These are phyloP conservation scores for Epichloe typhina DNA, from an alignment of 2,329 filamentous ascomycete species.

Conservation along the genomic window DNA sequence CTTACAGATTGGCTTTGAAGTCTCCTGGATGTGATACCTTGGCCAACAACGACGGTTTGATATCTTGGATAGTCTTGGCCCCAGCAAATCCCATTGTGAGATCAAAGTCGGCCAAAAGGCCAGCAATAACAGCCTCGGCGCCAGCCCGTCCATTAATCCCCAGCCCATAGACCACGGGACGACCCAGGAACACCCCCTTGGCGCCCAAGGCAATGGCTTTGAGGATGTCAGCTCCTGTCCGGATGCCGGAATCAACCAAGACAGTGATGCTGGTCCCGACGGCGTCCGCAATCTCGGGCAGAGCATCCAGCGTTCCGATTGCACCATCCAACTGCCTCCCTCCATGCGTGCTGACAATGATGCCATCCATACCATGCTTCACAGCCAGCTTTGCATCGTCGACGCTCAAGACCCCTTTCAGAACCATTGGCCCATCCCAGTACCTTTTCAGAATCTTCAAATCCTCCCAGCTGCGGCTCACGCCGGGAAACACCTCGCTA, in stretches of 20 bases:
- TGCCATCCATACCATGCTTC: conserved; percentile 23
- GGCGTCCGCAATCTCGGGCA: conserved; percentile 31
- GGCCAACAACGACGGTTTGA: conserved; percentile 22
- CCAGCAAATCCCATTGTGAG: conserved; percentile 42
- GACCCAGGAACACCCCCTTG: conserved; percentile 29
- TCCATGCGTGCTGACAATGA: conserved; percentile 30
- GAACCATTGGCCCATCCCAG: conserved; percentile 41
- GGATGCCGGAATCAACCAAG: conserved; percentile 32
- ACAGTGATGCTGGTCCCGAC: conserved; percentile 45
- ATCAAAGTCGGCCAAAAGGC: conserved; percentile 30
- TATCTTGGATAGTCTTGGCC: conserved; percentile 27
- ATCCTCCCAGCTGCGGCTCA: conserved; percentile 45
- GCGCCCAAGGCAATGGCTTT: conserved; percentile 29
- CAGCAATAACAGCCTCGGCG: conserved; percentile 39
- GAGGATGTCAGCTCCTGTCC: conserved; percentile 26
- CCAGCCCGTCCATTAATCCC: conserved; percentile 27
- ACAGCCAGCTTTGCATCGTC: conserved; percentile 27
- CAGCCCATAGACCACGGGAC: conserved; percentile 25
- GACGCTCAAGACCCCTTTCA: conserved; percentile 28
- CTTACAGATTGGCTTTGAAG: conserved; percentile 17
- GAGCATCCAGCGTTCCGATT: conserved; percentile 40
- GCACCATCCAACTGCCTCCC: conserved; percentile 28
- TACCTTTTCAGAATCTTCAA: conserved; percentile 42
- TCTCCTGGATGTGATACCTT: conserved; percentile 21
- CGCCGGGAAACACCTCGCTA: conserved; percentile 32